Evolutionary conservation across 805 yeast species (phyloP).

Genomic region (Candida sakaeoensis): DNA sequence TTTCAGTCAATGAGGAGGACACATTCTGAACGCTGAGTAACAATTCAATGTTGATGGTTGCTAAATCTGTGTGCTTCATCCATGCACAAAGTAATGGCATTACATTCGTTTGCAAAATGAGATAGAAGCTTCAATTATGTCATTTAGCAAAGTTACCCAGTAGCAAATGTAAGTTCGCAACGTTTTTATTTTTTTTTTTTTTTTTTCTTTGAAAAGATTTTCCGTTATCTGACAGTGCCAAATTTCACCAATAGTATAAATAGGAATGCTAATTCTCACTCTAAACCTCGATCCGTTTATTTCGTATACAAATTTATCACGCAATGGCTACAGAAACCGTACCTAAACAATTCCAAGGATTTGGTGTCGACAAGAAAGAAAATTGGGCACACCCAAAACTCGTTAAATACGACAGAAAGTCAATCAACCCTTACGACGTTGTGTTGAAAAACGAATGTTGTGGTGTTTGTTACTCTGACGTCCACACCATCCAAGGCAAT

Average conservation of each 20-base stretch:
- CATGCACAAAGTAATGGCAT: too few species aligned
- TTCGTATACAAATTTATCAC: neutral
- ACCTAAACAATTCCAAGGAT: slow-evolving; percentile 20
- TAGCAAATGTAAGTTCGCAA: neutral
- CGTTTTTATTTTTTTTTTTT: neutral
- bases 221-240: neutral
- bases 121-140: neutral
- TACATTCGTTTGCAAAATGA: too few species aligned
- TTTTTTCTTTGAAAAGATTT: too few species aligned
- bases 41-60: too few species aligned
- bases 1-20: too few species aligned
- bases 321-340: slow-evolving; percentile 10
- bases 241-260: neutral
- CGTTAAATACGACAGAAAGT: slow-evolving; percentile 26
- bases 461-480: slow-evolving; percentile 64
- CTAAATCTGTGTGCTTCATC: too few species aligned
- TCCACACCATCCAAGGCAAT: slow-evolving; percentile 51
- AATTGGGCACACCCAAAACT: slow-evolving; percentile 33
- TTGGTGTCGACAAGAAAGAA: slow-evolving; percentile 25
- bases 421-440: slow-evolving; percentile 38
- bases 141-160: neutral
- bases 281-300: neutral
- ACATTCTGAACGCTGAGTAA: too few species aligned
- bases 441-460: slow-evolving; percentile 59
- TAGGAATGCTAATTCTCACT: neutral